Evolutionary conservation across 2,329 filamentous ascomycete species (phyloP).

Genomic region (Aspergillus sclerotialis): DNA sequence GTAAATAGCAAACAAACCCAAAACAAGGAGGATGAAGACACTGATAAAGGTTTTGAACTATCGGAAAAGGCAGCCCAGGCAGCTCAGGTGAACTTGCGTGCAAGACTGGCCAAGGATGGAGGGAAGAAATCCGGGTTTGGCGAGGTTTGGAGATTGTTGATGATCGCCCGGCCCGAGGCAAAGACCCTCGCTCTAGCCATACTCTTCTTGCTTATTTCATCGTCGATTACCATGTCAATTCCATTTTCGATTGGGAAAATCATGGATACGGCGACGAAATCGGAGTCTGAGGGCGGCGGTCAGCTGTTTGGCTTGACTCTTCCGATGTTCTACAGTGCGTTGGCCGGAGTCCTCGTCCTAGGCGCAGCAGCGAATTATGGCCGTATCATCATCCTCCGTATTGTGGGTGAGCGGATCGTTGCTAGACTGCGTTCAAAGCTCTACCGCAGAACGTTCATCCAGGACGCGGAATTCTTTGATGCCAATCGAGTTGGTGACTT

Average conservation of each 20-base stretch:
- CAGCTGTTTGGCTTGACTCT: slow-evolving; percentile 77
- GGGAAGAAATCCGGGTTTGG: slow-evolving; percentile 53
- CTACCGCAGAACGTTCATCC: slow-evolving; percentile 87
- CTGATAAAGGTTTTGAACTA: slow-evolving; percentile 57
- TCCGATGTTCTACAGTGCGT: slow-evolving; percentile 78
- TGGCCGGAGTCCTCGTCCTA: slow-evolving; percentile 68
- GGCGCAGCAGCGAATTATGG: slow-evolving; percentile 91
- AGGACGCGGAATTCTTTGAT: slow-evolving; percentile 98
- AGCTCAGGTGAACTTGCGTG: slow-evolving; percentile 81
- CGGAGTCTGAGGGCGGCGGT: slow-evolving; percentile 53
- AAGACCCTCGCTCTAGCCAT: slow-evolving; percentile 74
- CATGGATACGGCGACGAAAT: slow-evolving; percentile 79
- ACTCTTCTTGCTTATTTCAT: slow-evolving; percentile 78
- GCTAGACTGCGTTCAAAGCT: slow-evolving; percentile 81
- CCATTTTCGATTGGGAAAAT: slow-evolving; percentile 96
- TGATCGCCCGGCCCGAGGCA: slow-evolving; percentile 79
- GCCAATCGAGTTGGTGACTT: slow-evolving; percentile 94
- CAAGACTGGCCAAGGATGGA: slow-evolving; percentile 73
- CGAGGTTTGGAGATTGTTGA: slow-evolving; percentile 82
- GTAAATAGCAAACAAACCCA: slow-evolving; percentile 26
- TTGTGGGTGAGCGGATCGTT: slow-evolving; percentile 92
- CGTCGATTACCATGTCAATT: slow-evolving; percentile 88
- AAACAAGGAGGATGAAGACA: slow-evolving; percentile 44
- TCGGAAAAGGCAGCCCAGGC: slow-evolving; percentile 83
- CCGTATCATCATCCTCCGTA: slow-evolving; percentile 83